A percentile compares a stretch with the other conserved stretches of the same genome.
Evolutionary conservation across 192 early-diverging fungal genomes (phyloP).

Genomic region (Coemansia sp.): DNA sequence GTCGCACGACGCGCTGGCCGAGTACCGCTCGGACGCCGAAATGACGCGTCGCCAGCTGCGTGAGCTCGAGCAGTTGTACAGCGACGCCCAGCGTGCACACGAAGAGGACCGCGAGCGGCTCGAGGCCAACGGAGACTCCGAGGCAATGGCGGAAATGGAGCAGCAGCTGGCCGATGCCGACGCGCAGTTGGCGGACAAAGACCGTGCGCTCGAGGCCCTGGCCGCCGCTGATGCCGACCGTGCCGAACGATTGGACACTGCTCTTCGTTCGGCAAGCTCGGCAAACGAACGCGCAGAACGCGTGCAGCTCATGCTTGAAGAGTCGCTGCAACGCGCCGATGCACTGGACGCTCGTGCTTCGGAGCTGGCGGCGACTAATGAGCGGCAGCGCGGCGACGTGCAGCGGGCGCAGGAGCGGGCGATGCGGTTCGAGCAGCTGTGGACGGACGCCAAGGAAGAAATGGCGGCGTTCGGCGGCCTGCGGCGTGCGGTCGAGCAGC

Average conservation of each 20-base stretch:
- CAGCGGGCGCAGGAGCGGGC: slow-evolving; percentile 27
- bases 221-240: slow-evolving; percentile 11
- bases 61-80: slow-evolving; percentile 38
- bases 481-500: slow-evolving; percentile 31
- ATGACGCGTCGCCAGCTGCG: slow-evolving; percentile 32
- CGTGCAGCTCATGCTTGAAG: slow-evolving; percentile 38
- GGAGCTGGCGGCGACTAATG: slow-evolving; percentile 19
- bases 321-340: slow-evolving; percentile 26
- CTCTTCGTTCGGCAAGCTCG: slow-evolving; percentile 25
- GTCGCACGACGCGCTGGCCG: slow-evolving; percentile 40
- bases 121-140: not conserved
- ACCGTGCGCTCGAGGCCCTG: slow-evolving; percentile 12
- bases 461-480: slow-evolving; percentile 28
- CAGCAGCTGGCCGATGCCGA: slow-evolving; percentile 17
- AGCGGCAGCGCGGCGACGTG: slow-evolving; percentile 26
- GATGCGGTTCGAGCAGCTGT: slow-evolving; percentile 42
- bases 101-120: slow-evolving; percentile 11
- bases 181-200: slow-evolving; percentile 20
- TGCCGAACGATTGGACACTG: slow-evolving; percentile 29
- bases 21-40: slow-evolving; percentile 37
- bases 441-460: slow-evolving; percentile 37
- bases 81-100: slow-evolving; percentile 17
- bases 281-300: slow-evolving; percentile 47
- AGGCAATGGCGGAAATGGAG: slow-evolving; percentile 8
- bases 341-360: slow-evolving; percentile 11